Evolutionary conservation across 345 rosid species (phyloP).

Genomic region (Crucihimalaya himalaica): DNA sequence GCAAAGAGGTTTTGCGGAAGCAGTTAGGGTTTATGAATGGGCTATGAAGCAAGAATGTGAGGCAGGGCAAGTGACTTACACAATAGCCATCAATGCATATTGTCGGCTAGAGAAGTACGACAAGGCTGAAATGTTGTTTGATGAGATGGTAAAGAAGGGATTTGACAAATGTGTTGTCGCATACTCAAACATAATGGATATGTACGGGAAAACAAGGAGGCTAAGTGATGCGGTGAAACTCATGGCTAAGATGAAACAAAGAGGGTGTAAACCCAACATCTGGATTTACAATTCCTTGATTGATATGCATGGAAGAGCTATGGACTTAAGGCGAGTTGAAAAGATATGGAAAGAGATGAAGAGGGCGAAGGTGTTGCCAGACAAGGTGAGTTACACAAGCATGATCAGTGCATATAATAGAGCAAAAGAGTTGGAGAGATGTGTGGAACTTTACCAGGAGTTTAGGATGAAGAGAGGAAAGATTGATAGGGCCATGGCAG

Average conservation of each 20-base stretch:
- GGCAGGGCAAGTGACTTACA: conserved; percentile 91
- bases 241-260: conserved; percentile 75
- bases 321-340: conserved; percentile 66
- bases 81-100: conserved; percentile 68
- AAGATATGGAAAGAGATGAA: conserved; percentile 87
- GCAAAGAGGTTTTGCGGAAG: conserved; percentile 61
- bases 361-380: conserved; percentile 68
- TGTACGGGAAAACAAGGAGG: conserved; percentile 76
- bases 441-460: conserved; percentile 61
- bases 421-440: conserved; percentile 59
- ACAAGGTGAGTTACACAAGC: conserved; percentile 79
- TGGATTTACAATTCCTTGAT: conserved; percentile 82
- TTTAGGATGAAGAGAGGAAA: conserved; percentile 58
- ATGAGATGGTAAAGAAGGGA: conserved; percentile 71
- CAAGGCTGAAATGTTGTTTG: conserved; percentile 62
- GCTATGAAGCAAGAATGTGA: conserved; percentile 51
- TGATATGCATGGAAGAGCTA: conserved; percentile 82
- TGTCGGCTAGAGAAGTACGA: conserved; percentile 55
- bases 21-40: conserved; percentile 55
- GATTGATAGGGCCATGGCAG: conserved; percentile 74
- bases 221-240: conserved; percentile 66
- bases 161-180: conserved; percentile 80
- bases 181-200: conserved; percentile 70
- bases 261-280: conserved; percentile 72
- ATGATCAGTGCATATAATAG: conserved; percentile 68